phyloP scores from a whole-genome alignment of 768 basidiomycete genomes.

The Cystobasidium onofrii region DNA sequence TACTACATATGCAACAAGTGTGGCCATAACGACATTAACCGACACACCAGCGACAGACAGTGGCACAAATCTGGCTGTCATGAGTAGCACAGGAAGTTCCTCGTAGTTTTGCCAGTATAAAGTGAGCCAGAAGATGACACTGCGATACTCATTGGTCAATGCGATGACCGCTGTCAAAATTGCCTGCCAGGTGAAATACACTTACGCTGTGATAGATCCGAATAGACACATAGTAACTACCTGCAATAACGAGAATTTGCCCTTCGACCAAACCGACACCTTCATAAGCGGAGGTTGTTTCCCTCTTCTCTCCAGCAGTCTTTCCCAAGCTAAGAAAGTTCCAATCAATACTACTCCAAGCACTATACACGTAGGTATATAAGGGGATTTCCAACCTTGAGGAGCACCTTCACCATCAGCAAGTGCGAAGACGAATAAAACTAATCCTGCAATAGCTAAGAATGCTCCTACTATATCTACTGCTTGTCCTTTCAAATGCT shows the following conservation, averaged over 20 bases:
- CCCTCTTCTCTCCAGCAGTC: neutral
- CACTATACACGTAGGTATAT: constrained; percentile 4
- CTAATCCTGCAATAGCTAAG: constrained; percentile 3
- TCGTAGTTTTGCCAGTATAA: constrained; percentile 19
- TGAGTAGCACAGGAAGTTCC: neutral
- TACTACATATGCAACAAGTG: neutral
- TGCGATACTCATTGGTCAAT: neutral
- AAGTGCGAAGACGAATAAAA: constrained; percentile 14
- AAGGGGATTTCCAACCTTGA: constrained; percentile 14
- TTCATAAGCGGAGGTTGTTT: constrained; percentile 1
- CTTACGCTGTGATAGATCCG: constrained; percentile 5
- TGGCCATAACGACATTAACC: neutral
- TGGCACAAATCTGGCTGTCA: constrained; percentile 13
- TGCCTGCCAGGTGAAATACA: too few relatives aligned
- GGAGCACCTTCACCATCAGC: constrained; percentile 9
- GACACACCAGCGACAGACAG: constrained; percentile 1
- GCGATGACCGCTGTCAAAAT: neutral
- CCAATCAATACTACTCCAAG: neutral
- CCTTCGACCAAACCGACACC: neutral
- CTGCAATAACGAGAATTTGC: constrained; percentile 5
- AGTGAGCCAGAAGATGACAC: constrained; percentile 7
- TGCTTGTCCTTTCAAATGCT: neutral
- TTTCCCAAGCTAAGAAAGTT: neutral
- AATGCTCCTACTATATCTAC: constrained; percentile 6
- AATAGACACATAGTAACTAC: neutral